phyloP scores from a whole-genome alignment of 352 stramenopile species.

The Phytophthora chlamydospora region DNA sequence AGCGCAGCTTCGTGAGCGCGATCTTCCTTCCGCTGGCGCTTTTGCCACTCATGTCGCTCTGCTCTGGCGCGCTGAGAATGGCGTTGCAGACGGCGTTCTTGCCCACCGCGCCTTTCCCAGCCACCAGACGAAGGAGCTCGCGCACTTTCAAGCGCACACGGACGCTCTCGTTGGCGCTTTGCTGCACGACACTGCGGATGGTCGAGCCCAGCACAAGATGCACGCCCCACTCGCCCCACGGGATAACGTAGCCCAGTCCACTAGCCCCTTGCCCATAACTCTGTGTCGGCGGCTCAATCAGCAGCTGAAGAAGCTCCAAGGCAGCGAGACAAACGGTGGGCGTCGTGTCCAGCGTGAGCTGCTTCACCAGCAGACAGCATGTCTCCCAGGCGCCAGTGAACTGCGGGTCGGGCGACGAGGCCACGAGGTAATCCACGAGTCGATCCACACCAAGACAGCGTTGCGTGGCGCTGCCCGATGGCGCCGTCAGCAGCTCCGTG shows the following conservation, averaged over 20 bases:
- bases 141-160: conserved; percentile 63
- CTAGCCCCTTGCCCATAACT: conserved; percentile 4
- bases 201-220: conserved; percentile 79
- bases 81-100: conserved; percentile 76
- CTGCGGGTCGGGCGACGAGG: conserved; percentile 35
- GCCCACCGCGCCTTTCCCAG: conserved; percentile 51
- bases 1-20: conserved; percentile 55
- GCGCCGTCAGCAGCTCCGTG: conserved; percentile 51
- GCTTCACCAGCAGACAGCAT: conserved; percentile 68
- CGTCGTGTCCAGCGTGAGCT: conserved; percentile 60
- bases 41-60: conserved; percentile 47
- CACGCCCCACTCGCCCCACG: conserved; percentile 82
- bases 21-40: conserved; percentile 55
- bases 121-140: conserved; percentile 50
- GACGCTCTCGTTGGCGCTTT: conserved; percentile 67
- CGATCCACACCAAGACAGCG: conserved; percentile 64
- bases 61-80: conserved; percentile 72
- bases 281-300: conserved; percentile 51
- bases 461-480: conserved; percentile 38
- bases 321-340: conserved; percentile 56
- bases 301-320: conserved; percentile 61
- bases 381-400: conserved; percentile 79
- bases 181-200: conserved; percentile 75
- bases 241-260: conserved; percentile 55
- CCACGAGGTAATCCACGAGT: conserved; percentile 51